phyloP scores from a whole-genome alignment of 148 eudicot genomes.

The Diospyros lotus region DNA sequence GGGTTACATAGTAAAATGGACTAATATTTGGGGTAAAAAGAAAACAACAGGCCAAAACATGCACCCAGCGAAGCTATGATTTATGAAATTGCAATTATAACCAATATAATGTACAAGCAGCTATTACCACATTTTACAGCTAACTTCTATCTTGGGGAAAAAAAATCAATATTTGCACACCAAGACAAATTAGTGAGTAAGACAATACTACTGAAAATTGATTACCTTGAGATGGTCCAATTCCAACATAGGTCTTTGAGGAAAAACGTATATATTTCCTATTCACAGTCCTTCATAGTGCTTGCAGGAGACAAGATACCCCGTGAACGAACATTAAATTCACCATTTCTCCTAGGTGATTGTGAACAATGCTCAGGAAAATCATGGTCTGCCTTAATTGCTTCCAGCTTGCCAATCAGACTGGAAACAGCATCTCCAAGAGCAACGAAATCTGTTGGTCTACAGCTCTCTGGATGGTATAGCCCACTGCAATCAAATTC shows the following conservation, averaged over 20 bases:
- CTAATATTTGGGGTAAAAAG: too few relatives aligned
- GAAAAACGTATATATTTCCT: constrained; percentile 14
- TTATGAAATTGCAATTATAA: too few relatives aligned
- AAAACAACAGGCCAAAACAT: too few relatives aligned
- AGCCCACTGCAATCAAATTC: constrained; percentile 13
- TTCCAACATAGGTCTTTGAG: not conserved
- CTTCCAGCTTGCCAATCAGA: constrained; percentile 40
- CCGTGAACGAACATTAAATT: constrained; percentile 34
- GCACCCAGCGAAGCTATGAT: too few relatives aligned
- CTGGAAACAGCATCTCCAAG: constrained; percentile 37
- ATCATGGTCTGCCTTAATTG: constrained; percentile 45
- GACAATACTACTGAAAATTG: not conserved
- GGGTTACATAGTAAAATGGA: too few relatives aligned
- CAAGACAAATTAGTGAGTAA: not conserved
- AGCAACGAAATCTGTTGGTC: constrained; percentile 31
- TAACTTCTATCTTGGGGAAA: not conserved
- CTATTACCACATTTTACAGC: not conserved
- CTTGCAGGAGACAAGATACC: constrained; percentile 46
- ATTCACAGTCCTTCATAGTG: constrained; percentile 34
- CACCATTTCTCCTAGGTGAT: constrained; percentile 40
- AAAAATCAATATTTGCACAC: not conserved
- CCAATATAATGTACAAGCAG: not conserved
- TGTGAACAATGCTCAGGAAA: constrained; percentile 37
- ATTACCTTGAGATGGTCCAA: constrained; percentile 14
- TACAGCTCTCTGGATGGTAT: constrained; percentile 9